Conservation (phyloP, 495 filamentous ascomycete species). For the Penicillium coffeae region DNA sequence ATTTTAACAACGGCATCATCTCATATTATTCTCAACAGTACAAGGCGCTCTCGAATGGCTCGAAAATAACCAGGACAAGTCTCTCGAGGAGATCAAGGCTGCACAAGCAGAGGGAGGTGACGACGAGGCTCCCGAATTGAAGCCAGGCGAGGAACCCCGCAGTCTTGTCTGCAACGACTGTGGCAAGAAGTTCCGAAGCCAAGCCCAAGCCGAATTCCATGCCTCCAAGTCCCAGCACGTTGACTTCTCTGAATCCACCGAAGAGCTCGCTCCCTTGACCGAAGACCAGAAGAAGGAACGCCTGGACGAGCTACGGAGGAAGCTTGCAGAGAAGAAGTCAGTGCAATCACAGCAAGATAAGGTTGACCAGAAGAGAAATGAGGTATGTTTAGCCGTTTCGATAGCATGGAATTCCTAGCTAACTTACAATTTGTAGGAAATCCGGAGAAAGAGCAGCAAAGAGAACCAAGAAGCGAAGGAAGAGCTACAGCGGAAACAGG, state of each 20-base stretch:
- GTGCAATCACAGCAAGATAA: slow-evolving; percentile 71
- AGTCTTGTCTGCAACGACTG: slow-evolving; percentile 87
- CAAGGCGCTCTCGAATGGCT: slow-evolving; percentile 92
- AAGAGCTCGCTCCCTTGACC: slow-evolving; percentile 84
- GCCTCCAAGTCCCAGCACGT: slow-evolving; percentile 81
- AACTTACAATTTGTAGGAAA: slow-evolving; percentile 55
- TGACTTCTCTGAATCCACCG: slow-evolving; percentile 91
- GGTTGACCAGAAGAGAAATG: slow-evolving; percentile 82
- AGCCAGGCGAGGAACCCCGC: slow-evolving; percentile 59
- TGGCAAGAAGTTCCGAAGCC: slow-evolving; percentile 80
- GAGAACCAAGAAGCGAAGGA: slow-evolving; percentile 78
- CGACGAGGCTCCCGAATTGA: slow-evolving; percentile 53
- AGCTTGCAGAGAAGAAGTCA: slow-evolving; percentile 69
- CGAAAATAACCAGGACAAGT: slow-evolving; percentile 79
- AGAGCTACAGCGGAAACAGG: slow-evolving; percentile 80
- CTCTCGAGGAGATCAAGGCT: slow-evolving; percentile 69
- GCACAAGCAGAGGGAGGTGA: slow-evolving; percentile 37
- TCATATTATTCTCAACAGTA: slow-evolving; percentile 48
- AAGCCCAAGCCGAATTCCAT: slow-evolving; percentile 81
- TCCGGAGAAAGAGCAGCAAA: slow-evolving; percentile 76
- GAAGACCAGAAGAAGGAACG: slow-evolving; percentile 84
- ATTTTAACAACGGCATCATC: slow-evolving; percentile 1
- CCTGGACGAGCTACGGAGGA: slow-evolving; percentile 69
- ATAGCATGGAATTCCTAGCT: neutral
- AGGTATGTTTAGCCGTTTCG: slow-evolving; percentile 46